Conservation (phyloP, 148 eudicot genomes). For the Rhododendron williamsianum region DNA sequence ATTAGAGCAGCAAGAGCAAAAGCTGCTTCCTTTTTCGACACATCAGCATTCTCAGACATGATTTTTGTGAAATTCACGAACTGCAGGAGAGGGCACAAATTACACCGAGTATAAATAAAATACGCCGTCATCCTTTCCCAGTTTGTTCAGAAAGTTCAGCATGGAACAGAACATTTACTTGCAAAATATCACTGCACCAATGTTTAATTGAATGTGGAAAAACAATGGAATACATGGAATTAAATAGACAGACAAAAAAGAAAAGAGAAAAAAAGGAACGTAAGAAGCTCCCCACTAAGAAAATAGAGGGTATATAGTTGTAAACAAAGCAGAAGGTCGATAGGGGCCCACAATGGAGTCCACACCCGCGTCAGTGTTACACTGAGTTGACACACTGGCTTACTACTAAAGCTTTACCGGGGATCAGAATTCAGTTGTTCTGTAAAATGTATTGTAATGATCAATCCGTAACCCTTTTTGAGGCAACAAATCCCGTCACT, state of each 20-base stretch:
- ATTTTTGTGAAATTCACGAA: constrained; percentile 77
- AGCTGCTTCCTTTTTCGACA: constrained; percentile 61
- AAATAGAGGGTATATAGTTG: background rate
- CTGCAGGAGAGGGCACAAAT: constrained; percentile 29
- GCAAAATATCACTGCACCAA: background rate
- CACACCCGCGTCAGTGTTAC: background rate
- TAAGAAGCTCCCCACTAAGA: background rate
- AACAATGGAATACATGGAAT: background rate
- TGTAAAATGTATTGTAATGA: background rate
- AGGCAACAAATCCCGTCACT: background rate
- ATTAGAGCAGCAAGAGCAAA: constrained; percentile 84
- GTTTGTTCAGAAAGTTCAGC: background rate
- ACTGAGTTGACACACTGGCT: background rate
- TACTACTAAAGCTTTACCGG: background rate
- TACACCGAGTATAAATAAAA: background rate
- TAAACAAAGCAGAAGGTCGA: background rate
- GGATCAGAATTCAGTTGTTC: background rate
- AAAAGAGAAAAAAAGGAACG: background rate
- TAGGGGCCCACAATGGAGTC: background rate
- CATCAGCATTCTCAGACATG: constrained; percentile 51
- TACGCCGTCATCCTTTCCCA: background rate
- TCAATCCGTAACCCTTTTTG: background rate
- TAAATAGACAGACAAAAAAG: background rate
- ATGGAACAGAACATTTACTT: background rate
- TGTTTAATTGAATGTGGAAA: background rate